A percentile compares a stretch with the other conserved stretches of the same genome.
phyloP scores from a whole-genome alignment of 805 yeast genomes.

The Blastobotrys peoriensis region DNA sequence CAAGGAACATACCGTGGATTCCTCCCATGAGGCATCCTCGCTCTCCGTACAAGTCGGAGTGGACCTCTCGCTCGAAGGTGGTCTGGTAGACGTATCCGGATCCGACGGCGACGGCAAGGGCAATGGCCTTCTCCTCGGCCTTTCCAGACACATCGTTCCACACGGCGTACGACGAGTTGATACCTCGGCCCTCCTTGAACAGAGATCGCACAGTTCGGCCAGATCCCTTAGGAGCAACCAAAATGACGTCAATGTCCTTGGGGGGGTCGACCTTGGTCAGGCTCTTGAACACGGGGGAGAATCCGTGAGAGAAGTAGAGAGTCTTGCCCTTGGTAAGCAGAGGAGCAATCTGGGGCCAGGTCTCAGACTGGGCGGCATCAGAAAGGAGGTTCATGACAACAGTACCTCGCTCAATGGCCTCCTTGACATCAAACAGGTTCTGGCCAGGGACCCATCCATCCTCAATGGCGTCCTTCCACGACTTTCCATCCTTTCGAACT shows the following conservation, averaged over 20 bases:
- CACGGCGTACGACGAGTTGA: constrained; percentile 98
- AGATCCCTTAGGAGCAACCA: constrained; percentile 99
- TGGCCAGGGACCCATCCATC: constrained; percentile 99
- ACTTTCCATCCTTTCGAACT: constrained; percentile 97
- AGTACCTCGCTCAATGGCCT: constrained; percentile 90
- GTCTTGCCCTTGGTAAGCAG: constrained; percentile 95
- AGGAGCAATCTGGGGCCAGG: constrained; percentile 86
- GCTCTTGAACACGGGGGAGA: constrained; percentile 98
- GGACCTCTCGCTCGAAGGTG: constrained; percentile 98
- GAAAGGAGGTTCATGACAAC: constrained; percentile 95
- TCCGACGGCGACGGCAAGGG: constrained; percentile 98
- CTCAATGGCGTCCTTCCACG: constrained; percentile 99
- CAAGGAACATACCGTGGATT: constrained; percentile 99
- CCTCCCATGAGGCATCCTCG: constrained; percentile 99
- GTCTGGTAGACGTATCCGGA: constrained; percentile 99
- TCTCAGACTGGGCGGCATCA: constrained; percentile 99
- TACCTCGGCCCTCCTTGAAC: constrained; percentile 99
- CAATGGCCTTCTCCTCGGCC: constrained; percentile 98
- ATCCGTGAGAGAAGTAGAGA: constrained; percentile 98
- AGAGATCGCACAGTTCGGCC: constrained; percentile 99
- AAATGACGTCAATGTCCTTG: constrained; percentile 87
- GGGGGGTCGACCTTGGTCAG: constrained; percentile 97
- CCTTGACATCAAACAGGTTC: constrained; percentile 90
- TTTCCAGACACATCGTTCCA: constrained; percentile 99
- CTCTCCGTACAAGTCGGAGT: constrained; percentile 99